Evolutionary conservation across 2,329 filamentous ascomycete species (phyloP), one percentile per base, ranked within the genome.

Genomic region (Grosmannia clavigera): DNA sequence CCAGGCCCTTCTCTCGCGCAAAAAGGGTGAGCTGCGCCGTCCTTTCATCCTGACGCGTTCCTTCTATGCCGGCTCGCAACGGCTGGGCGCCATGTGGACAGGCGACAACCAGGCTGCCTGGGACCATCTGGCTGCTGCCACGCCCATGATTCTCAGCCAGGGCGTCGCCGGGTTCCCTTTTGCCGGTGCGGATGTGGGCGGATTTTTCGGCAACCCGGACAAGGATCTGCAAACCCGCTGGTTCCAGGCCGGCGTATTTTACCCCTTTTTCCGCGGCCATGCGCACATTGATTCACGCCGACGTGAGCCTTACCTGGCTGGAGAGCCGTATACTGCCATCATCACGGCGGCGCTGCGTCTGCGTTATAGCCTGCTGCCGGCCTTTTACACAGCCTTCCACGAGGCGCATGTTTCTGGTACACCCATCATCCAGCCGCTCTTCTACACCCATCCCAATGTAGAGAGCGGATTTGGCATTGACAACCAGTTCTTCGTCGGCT

Each of bases 331-430:
- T 74, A 89, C 85, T 3, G 80, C 81, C 58, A 95, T 96, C 70
- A 89, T 96, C 68, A 90, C 90, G 0, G 84, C 92, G 62, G 92
- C 94, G 1, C 78, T 99, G 51, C 87, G 92, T 40, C 81, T 99
- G 51, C 84, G 94, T 57, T 99, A 99, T 73, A 84, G 87, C 64
- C 80, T 99, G 43, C 81, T 99, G 50, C 94, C 94, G 33, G 84
- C 89, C 1, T 97, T 92, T 92, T 99, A 99, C 73, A 97, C 92
- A 1, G 91, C 92, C 10, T 99, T 99, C 79, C 90, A 92, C 69
- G 85, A 95, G 68, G 90, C 94, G 14, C 87, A 89, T 66, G 79
- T 84, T 19, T 84, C 89, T 55, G 92, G 92, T 50, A 88, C 85
- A 60, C 94, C 94, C 0, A 92, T 99, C 66, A 78, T 99, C 60